A percentile compares a stretch with the other conserved stretches of the same genome.
Evolutionary conservation across 2,329 filamentous ascomycete species (phyloP).

Genomic region (Colletotrichum sp.): DNA sequence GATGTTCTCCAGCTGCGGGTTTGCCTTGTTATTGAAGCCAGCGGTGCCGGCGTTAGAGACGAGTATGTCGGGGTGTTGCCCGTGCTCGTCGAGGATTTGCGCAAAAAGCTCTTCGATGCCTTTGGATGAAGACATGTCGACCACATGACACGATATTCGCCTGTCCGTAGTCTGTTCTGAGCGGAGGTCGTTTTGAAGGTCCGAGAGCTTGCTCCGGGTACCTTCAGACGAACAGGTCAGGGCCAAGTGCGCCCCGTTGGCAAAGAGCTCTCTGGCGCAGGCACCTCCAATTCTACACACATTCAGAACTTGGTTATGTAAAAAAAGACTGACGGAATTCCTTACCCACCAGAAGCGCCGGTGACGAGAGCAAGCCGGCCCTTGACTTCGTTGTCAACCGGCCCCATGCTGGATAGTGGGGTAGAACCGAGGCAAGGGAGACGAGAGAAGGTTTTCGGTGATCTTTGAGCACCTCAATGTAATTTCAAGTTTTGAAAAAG

Average conservation of each 20-base stretch:
- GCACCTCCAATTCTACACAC: slow-evolving; percentile 61
- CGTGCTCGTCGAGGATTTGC: slow-evolving; percentile 58
- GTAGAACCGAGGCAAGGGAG: neutral
- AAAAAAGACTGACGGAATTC: neutral
- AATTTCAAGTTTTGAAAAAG: no score
- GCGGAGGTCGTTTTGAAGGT: neutral
- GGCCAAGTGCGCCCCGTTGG: slow-evolving; percentile 58
- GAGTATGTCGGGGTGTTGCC: slow-evolving; percentile 64
- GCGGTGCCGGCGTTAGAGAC: slow-evolving; percentile 65
- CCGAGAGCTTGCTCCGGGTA: slow-evolving; percentile 1
- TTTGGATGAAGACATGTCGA: slow-evolving; percentile 60
- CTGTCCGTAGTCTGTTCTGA: neutral
- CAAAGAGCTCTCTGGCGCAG: slow-evolving; percentile 60
- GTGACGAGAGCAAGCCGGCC: slow-evolving; percentile 64
- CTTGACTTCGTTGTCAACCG: slow-evolving; percentile 48
- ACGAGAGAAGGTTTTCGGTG: neutral
- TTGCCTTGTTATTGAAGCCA: slow-evolving; percentile 60
- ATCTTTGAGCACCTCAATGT: neutral
- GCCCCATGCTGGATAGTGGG: neutral
- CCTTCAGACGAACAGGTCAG: slow-evolving; percentile 52
- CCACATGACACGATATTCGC: slow-evolving; percentile 57
- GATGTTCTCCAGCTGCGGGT: slow-evolving; percentile 61
- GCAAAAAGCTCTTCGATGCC: slow-evolving; percentile 60
- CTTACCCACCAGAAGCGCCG: slow-evolving; percentile 65
- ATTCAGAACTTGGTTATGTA: neutral